A percentile compares a stretch with the other conserved stretches of the same genome.
These are phyloP conservation scores for Colletotrichum spaethianum DNA, from an alignment of 2,329 filamentous ascomycete genomes.

Conservation along the genomic window DNA sequence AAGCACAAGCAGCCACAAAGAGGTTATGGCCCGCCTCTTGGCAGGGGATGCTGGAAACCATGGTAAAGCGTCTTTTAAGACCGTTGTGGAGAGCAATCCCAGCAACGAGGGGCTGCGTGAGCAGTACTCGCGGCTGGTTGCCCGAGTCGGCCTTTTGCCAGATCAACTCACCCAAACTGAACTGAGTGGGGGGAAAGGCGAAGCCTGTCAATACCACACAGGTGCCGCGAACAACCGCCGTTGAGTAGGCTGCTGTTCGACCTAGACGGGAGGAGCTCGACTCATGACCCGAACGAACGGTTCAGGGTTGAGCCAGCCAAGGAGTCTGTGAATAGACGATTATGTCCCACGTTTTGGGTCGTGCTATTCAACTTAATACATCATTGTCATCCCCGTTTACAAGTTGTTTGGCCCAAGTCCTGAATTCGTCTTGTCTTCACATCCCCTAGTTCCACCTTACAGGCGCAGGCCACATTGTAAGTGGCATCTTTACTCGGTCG, in stretches of 20 bases:
- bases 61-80: conserved; percentile 1
- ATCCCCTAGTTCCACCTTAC: background rate
- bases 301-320: background rate
- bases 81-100: background rate
- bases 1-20: background rate
- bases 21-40: background rate
- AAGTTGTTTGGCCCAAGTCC: background rate
- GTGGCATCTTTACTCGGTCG: background rate
- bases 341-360: background rate
- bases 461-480: background rate
- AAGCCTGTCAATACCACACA: background rate
- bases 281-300: background rate
- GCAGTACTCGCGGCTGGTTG: background rate
- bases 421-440: background rate
- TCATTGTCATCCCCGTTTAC: background rate
- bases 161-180: background rate
- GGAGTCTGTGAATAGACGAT: too few species aligned
- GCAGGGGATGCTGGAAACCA: background rate
- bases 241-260: background rate
- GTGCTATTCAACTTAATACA: conserved; percentile 2
- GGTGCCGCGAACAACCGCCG: background rate
- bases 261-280: background rate
- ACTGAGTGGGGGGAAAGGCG: background rate
- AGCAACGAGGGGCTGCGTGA: background rate
- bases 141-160: background rate